Base-by-base conservation (phyloP, 169 alveolate genomes). In the Haemoproteus tartakovskyi region DNA sequence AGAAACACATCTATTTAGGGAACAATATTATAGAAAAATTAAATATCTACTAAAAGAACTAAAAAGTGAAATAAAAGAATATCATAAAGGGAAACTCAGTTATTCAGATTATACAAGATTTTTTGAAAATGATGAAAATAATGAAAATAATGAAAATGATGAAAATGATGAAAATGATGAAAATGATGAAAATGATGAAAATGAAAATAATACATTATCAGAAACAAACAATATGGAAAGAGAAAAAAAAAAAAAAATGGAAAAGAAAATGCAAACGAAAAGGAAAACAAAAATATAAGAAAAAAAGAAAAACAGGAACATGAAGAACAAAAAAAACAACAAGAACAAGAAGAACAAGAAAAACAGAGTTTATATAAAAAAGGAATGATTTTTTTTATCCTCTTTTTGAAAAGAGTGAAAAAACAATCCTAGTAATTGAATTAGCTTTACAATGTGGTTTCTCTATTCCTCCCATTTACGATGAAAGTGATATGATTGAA, bases 401-500 rank as follows among this genome's bases (percentile, higher is more conserved):
- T 22, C 37, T 54, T 36, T 47, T 24, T 46, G 74, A 52, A 37
- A 67, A 52, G 16, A 41, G n/a, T n/a, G n/a, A 27, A 4, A 45
- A 67, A 67, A 54, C 33, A 1, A 67, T 67, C n/a, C 12, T 67
- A 45, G n/a, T 41, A 5, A 26, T 67, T 2, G 82, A 67, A 22
- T 48, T 67, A 47, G 67, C 61, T 74, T 30, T 88, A 48, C 93
- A 88, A 36, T 57, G 86, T 21, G 89, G 87, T 1, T 88, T 88
- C 59, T 51, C 89, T 0, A 61, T 62, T 27, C 93, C 93, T n/a
- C 87, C 93, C 12, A 62, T 88, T 43, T 83, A 70, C 64, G 87
- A 85, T 61, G 93, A 85, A 26, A 88, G 64, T 27, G 22, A 33
- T 12, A 52, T 88, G 82, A 45, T 80, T 37, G 86, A 86, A 60